These are phyloP conservation scores for Myxozyma geophila DNA, from an alignment of 805 yeast species.

Conservation along the genomic window DNA sequence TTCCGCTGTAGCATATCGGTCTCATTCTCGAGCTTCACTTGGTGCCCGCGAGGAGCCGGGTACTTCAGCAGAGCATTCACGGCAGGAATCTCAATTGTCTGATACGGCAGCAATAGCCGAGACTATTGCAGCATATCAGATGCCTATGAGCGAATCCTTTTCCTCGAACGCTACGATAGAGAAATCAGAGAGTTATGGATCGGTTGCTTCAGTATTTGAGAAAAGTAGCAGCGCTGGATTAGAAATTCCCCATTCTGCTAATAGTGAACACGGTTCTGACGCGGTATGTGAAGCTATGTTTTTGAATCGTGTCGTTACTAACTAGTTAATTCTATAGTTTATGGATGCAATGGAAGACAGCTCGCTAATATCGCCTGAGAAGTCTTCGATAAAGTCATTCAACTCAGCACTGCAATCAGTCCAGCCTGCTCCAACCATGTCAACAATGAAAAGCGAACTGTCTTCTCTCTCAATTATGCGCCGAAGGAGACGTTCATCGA, in stretches of 20 bases:
- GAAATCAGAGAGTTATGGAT: slow-evolving; percentile 3
- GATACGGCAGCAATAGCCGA: neutral
- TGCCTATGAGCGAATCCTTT: neutral
- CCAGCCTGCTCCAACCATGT: neutral
- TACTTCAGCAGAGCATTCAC: no score
- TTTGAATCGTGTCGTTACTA: neutral
- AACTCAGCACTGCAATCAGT: no score
- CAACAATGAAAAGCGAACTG: neutral
- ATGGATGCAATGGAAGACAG: slow-evolving; percentile 7
- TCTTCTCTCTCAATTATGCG: slow-evolving; percentile 2
- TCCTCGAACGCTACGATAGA: neutral
- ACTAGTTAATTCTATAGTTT: neutral
- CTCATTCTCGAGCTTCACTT: no score
- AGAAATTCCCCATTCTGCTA: neutral
- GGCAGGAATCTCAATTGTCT: neutral
- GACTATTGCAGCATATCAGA: neutral
- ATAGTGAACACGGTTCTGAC: neutral
- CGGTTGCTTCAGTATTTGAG: neutral
- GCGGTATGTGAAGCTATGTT: neutral
- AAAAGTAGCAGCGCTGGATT: neutral
- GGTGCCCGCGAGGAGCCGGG: no score
- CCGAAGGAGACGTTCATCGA: slow-evolving; percentile 15
- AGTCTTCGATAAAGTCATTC: neutral
- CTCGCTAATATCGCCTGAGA: neutral
- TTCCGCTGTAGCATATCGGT: no score